phyloP scores from a whole-genome alignment of 768 basidiomycete genomes.

The Kondoa subrosea region DNA sequence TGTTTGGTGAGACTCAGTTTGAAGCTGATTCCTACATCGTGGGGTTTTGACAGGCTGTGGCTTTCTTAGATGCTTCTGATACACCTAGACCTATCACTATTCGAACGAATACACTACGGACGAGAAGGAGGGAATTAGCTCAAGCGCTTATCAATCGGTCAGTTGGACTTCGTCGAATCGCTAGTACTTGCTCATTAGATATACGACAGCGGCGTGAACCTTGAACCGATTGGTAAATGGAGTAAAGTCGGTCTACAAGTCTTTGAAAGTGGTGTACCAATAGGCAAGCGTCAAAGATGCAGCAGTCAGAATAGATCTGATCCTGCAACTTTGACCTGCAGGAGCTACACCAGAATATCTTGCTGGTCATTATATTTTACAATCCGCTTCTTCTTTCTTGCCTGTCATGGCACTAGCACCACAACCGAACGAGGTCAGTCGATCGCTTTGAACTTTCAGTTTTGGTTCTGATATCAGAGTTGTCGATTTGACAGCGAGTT shows the following conservation, averaged over 20 bases:
- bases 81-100: slow-evolving; percentile 90
- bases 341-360: slow-evolving; percentile 97
- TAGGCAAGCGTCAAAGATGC: slow-evolving; percentile 40
- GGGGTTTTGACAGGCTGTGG: slow-evolving; percentile 53
- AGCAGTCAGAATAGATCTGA: not conserved
- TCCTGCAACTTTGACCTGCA: slow-evolving; percentile 26
- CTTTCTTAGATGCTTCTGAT: slow-evolving; percentile 97
- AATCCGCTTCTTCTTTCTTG: slow-evolving; percentile 97
- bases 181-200: not conserved
- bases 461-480: not conserved
- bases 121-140: slow-evolving; percentile 80
- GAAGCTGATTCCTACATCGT: slow-evolving; percentile 4
- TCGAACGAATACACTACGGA: slow-evolving; percentile 87
- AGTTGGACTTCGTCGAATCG: not conserved
- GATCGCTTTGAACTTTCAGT: not conserved
- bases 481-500: slow-evolving; percentile 40
- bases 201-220: slow-evolving; percentile 59
- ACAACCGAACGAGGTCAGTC: slow-evolving; percentile 53
- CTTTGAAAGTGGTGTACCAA: slow-evolving; percentile 87
- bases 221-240: slow-evolving; percentile 99
- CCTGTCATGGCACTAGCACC: slow-evolving; percentile 91
- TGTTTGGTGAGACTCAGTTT: not conserved
- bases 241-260: slow-evolving; percentile 97
- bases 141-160: slow-evolving; percentile 66
- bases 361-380: slow-evolving; percentile 98